Base-by-base conservation (phyloP, 108 stramenopile species). In the Skeletonema potamos region DNA sequence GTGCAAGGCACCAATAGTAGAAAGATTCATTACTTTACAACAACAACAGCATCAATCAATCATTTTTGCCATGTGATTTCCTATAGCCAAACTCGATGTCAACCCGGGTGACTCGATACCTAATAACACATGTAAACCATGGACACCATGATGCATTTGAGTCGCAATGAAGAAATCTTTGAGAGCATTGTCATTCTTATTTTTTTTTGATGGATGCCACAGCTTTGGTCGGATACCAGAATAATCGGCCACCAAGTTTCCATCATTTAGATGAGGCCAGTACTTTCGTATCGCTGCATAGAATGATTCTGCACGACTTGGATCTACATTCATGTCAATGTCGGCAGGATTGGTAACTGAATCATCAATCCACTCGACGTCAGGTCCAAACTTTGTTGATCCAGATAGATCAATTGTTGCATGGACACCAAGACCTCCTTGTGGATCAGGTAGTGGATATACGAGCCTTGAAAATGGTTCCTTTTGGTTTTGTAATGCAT, bases 51-150 rank as follows among this genome's bases (percentile, higher is more conserved):
- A 13, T 74, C 48, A 68, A 51, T 36, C 41, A 26, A 85, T 27
- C 51, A 74, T 48, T 22, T 58, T 44, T 22, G 76, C 73, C 29
- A 90, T 73, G 61, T 89, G 57, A 11, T 92, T 79, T 20, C 84
- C 94, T 68, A 95, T 82, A 9, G 84, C 88, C 77, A 95, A 72
- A 63, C 88, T 82, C 34, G 86, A 84, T 27, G 94, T 95, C 61
- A 95, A 68, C n/a, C 94, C 94, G 22, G 94, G 94, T 70, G 88
- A 89, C 54, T 95, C 94, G 1, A 95, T 91, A 12, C 94, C 94
- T 22, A 91, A 81, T 71, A 95, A 77, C 7, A 82, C 66, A 32
- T 57, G 72, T 44, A 91, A 81, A 65, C 89, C 89, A 56, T 62
- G 69, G 2, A 93, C 59, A n/a, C 87, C 87, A 63, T 93, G 92